A percentile compares a stretch with the other conserved stretches of the same genome.
Evolutionary conservation across 306 rosid genomes (phyloP).

Genomic region (Argentina anserina): DNA sequence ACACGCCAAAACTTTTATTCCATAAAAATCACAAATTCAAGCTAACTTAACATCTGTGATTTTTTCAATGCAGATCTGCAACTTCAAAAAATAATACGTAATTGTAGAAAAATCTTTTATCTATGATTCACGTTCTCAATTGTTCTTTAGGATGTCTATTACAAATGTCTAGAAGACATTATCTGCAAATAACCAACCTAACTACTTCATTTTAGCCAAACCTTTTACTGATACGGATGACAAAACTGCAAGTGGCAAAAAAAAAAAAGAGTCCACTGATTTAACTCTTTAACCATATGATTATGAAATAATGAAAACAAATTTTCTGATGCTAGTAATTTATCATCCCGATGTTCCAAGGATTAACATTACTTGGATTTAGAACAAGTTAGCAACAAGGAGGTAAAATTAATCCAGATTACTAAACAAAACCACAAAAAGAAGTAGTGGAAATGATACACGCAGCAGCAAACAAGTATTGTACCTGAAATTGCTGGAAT

Average conservation of each 20-base stretch:
- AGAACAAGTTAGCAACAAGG: background rate
- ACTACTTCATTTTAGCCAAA: too few species aligned
- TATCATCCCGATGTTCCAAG: background rate
- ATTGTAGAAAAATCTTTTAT: too few species aligned
- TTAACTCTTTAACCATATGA: constrained; percentile 14
- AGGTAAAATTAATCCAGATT: background rate
- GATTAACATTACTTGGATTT: background rate
- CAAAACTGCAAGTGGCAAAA: constrained; percentile 53
- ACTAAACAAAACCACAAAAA: background rate
- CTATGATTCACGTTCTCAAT: too few species aligned
- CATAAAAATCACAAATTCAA: too few species aligned
- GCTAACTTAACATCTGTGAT: too few species aligned
- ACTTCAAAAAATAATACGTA: too few species aligned
- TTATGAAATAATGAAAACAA: background rate
- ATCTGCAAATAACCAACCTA: too few species aligned
- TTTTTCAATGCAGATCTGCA: too few species aligned
- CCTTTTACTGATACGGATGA: constrained; percentile 83
- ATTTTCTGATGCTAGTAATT: background rate
- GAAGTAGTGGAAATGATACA: background rate
- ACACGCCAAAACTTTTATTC: too few species aligned
- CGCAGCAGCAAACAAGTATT: constrained; percentile 9
- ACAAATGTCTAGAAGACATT: too few species aligned
- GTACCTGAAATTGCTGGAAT: constrained; percentile 91
- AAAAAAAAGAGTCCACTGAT: background rate
- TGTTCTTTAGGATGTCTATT: too few species aligned